Evolutionary conservation across 257 asterid species (phyloP).

Genomic region (Nicotiana sylvestris): DNA sequence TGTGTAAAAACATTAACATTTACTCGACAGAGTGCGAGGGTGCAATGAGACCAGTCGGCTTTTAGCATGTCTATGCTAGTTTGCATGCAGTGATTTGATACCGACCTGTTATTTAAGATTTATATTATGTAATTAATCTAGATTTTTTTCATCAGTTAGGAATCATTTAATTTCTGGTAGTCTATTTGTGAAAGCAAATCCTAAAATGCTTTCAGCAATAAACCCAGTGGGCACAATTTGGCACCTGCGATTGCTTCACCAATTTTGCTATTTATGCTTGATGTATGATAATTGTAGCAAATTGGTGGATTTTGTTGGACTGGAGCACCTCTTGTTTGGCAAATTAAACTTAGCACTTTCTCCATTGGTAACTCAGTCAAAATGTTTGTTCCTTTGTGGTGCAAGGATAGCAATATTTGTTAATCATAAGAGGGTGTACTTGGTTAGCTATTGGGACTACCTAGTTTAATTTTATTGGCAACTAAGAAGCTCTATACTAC

Average conservation of each 20-base stretch:
- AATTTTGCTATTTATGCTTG: background rate
- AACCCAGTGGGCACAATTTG: background rate
- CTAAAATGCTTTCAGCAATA: background rate
- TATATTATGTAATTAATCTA: background rate
- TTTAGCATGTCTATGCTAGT: background rate
- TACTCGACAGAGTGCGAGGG: background rate
- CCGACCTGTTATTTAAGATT: background rate
- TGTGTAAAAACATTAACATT: background rate
- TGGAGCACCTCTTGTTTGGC: background rate
- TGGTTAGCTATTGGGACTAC: background rate
- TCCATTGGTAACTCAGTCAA: background rate
- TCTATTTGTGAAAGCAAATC: background rate
- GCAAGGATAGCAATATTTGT: background rate
- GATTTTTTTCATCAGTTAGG: background rate
- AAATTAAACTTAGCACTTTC: background rate
- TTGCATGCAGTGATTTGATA: background rate
- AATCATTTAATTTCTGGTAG: background rate
- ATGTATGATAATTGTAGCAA: background rate
- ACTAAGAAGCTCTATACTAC: background rate
- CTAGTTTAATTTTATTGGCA: background rate
- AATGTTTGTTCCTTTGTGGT: background rate
- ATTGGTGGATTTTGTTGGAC: background rate
- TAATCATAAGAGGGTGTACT: background rate
- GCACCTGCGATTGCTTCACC: background rate
- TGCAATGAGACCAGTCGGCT: background rate